These are phyloP conservation scores for Penicillium verhagenii DNA, from an alignment of 495 filamentous ascomycete genomes.

Conservation along the genomic window DNA sequence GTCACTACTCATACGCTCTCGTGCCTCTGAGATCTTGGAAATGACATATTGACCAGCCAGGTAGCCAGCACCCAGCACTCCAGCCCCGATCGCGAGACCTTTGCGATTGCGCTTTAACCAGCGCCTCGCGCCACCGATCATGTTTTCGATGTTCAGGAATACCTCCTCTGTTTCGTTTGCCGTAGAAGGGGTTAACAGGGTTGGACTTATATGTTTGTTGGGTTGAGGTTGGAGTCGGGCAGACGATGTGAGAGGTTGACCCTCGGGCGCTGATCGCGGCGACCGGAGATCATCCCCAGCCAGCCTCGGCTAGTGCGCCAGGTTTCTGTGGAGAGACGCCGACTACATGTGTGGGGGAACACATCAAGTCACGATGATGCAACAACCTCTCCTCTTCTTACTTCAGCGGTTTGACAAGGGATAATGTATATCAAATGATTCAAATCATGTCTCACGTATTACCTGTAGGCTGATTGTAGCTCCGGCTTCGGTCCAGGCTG, in stretches of 20 bases:
- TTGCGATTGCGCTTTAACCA: constrained; percentile 94
- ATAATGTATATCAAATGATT: too few relatives aligned
- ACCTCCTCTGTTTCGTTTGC: constrained; percentile 6
- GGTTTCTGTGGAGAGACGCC: background rate
- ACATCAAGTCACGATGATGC: background rate
- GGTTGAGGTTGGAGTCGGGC: constrained; percentile 7
- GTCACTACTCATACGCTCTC: constrained; percentile 93
- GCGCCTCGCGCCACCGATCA: constrained; percentile 79
- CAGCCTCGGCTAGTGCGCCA: constrained; percentile 38
- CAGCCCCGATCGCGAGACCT: constrained; percentile 80
- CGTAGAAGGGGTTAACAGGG: background rate
- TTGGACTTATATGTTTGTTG: background rate
- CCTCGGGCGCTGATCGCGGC: constrained; percentile 22
- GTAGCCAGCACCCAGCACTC: constrained; percentile 86
- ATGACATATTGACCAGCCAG: constrained; percentile 89
- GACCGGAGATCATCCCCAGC: constrained; percentile 10
- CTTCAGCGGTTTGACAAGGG: too few relatives aligned
- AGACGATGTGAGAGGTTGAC: constrained; percentile 14
- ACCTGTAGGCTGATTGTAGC: too few relatives aligned
- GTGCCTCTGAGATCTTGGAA: constrained; percentile 83
- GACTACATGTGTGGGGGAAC: background rate
- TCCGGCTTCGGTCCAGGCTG: too few relatives aligned
- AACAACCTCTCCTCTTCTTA: background rate
- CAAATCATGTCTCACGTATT: too few relatives aligned
- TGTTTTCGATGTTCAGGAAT: constrained; percentile 38